Conservation (phyloP, 2,329 filamentous ascomycete species). For the Ophiocordyceps camponoti-leonardi region DNA sequence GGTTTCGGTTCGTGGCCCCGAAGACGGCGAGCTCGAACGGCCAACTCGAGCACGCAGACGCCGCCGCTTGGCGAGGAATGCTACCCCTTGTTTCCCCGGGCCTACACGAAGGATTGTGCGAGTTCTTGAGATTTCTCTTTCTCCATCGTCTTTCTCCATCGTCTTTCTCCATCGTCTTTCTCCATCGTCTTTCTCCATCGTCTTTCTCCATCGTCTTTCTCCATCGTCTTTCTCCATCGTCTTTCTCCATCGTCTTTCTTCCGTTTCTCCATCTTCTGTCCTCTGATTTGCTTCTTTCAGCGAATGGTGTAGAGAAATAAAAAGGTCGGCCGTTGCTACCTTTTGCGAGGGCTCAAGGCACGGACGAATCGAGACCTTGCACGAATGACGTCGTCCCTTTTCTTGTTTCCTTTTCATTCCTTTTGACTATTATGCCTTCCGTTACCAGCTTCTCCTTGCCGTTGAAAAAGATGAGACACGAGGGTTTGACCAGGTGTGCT, state of each 20-base stretch:
- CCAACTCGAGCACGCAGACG: conserved; percentile 23
- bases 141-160: no score
- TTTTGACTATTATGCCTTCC: neutral
- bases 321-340: neutral
- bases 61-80: conserved; percentile 27
- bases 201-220: no score
- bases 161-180: no score
- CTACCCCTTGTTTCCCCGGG: conserved; percentile 25
- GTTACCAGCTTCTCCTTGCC: neutral
- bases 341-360: neutral
- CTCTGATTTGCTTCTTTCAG: neutral
- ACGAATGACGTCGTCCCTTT: neutral
- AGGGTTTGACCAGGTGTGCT: neutral
- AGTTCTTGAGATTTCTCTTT: neutral
- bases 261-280: neutral
- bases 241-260: no score
- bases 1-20: conserved; percentile 8
- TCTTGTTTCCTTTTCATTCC: neutral
- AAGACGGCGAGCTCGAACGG: conserved; percentile 26
- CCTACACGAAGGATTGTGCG: conserved; percentile 10
- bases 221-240: no score
- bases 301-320: neutral
- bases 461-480: neutral
- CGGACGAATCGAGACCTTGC: neutral
- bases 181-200: no score